These are phyloP conservation scores for Osmanthus fragrans DNA, from an alignment of 257 asterid species.

Conservation along the genomic window DNA sequence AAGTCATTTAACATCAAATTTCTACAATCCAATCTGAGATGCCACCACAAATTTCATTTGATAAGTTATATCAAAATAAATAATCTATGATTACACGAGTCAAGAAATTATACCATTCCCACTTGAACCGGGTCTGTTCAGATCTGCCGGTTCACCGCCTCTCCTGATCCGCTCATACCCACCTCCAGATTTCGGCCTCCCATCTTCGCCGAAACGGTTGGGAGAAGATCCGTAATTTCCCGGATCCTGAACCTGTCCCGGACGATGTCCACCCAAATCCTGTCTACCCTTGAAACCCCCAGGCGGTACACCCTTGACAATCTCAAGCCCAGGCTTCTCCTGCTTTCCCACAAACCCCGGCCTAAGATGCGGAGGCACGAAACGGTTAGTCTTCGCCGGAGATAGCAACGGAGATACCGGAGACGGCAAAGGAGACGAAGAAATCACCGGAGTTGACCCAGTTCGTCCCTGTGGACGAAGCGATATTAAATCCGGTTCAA, in stretches of 20 bases:
- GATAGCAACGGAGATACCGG: slow-evolving; percentile 43
- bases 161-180: slow-evolving; percentile 52
- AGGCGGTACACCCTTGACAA: slow-evolving; percentile 37
- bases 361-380: slow-evolving; percentile 81
- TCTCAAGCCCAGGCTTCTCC: slow-evolving; percentile 57
- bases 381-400: slow-evolving; percentile 46
- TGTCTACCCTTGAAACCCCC: slow-evolving; percentile 34
- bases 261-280: slow-evolving; percentile 32
- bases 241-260: slow-evolving; percentile 29
- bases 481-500: slow-evolving; percentile 48
- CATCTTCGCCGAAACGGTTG: slow-evolving; percentile 36
- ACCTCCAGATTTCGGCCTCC: slow-evolving; percentile 78
- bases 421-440: slow-evolving; percentile 40
- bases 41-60: not conserved
- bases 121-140: slow-evolving; percentile 56
- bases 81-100: not conserved
- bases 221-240: slow-evolving; percentile 36
- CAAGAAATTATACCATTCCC: slow-evolving; percentile 46
- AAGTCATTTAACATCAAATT: not conserved
- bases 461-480: slow-evolving; percentile 75
- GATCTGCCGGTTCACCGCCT: slow-evolving; percentile 47
- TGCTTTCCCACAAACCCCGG: slow-evolving; percentile 80
- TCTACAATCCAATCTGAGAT: not conserved
- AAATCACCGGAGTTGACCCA: slow-evolving; percentile 46
- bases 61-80: not conserved